phyloP scores from a whole-genome alignment of 1,139 yeast species.

The Suhomyces taliae region DNA sequence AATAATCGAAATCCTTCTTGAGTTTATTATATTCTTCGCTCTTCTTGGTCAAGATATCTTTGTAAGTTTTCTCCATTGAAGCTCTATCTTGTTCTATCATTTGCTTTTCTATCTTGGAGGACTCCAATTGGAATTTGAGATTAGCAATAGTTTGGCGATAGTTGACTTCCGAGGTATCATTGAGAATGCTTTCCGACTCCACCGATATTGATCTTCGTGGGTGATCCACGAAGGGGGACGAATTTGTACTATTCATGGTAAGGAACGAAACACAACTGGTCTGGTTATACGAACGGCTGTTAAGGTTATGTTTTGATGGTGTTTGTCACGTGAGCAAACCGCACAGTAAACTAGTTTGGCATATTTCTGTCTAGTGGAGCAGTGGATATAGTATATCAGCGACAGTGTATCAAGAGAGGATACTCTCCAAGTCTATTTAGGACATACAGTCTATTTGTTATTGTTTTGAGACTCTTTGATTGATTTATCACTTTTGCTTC shows the following conservation, averaged over 20 bases:
- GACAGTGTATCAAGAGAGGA: too few relatives aligned
- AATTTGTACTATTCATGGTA: slow-evolving; percentile 20
- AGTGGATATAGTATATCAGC: too few relatives aligned
- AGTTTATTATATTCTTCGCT: slow-evolving; percentile 35
- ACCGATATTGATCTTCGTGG: slow-evolving; percentile 21
- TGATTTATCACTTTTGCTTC: too few relatives aligned
- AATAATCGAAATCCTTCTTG: slow-evolving; percentile 56
- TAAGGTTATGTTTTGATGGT: not conserved
- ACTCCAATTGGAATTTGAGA: slow-evolving; percentile 29
- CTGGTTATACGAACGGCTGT: too few relatives aligned
- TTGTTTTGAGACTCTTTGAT: too few relatives aligned
- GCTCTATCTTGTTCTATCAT: slow-evolving; percentile 36
- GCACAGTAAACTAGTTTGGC: too few relatives aligned
- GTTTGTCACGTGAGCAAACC: not conserved
- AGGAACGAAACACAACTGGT: not conserved
- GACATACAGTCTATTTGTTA: too few relatives aligned
- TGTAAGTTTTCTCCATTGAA: slow-evolving; percentile 27
- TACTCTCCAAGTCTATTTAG: too few relatives aligned
- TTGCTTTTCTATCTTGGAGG: slow-evolving; percentile 35
- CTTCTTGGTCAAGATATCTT: slow-evolving; percentile 31
- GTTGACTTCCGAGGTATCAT: slow-evolving; percentile 11
- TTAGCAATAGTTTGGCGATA: slow-evolving; percentile 20
- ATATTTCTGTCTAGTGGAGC: too few relatives aligned
- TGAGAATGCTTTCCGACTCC: slow-evolving; percentile 2
- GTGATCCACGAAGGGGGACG: slow-evolving; percentile 49